These are phyloP conservation scores for Adansonia gregorii DNA, from an alignment of 441 rosid species.

Conservation along the genomic window DNA sequence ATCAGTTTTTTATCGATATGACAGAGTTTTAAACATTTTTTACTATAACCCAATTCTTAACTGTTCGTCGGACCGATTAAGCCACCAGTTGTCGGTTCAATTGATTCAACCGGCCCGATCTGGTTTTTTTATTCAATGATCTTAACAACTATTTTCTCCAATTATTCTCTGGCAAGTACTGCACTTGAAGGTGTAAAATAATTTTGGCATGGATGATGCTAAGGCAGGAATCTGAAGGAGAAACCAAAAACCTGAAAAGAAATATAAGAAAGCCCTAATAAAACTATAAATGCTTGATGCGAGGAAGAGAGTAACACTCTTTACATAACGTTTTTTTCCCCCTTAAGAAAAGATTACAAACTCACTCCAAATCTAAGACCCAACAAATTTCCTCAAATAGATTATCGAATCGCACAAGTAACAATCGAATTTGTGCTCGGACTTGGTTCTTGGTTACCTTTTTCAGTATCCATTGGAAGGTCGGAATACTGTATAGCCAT, in stretches of 20 bases:
- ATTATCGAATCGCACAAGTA: constrained; percentile 31
- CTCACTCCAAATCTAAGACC: constrained; percentile 50
- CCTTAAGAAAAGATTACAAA: constrained; percentile 46
- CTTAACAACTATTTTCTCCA: no score
- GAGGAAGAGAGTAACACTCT: constrained; percentile 46
- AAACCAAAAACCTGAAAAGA: neutral
- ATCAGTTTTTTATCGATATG: no score
- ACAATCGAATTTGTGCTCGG: constrained; percentile 20
- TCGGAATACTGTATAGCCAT: constrained; percentile 65
- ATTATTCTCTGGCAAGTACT: neutral
- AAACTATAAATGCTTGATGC: constrained; percentile 32
- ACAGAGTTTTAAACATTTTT: no score
- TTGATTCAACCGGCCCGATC: no score
- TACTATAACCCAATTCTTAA: no score
- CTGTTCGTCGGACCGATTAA: no score
- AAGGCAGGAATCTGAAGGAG: neutral
- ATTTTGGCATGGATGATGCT: neutral
- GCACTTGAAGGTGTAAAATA: neutral
- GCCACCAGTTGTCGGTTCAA: no score
- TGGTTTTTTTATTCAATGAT: no score
- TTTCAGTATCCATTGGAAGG: constrained; percentile 78
- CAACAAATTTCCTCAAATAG: constrained; percentile 36
- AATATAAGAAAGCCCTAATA: constrained; percentile 17
- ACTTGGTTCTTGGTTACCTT: constrained; percentile 14
- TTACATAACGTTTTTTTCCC: constrained; percentile 43